phyloP scores from a whole-genome alignment of 169 alveolate species.

The Ichthyophthirius multifiliis region DNA sequence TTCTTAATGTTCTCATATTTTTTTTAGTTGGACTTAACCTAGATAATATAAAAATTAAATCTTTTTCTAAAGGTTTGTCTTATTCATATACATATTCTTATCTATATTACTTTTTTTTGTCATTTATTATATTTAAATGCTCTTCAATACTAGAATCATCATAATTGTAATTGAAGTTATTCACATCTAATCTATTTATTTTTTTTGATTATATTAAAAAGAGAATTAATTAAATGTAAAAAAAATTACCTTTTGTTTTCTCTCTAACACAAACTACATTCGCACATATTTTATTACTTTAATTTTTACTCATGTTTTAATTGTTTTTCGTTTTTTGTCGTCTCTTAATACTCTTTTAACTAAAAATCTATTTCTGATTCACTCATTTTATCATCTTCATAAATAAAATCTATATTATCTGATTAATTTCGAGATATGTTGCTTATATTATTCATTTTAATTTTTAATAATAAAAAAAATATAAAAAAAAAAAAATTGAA shows the following conservation, averaged over 20 bases:
- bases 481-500: no score
- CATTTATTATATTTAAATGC: background rate
- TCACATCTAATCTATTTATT: background rate
- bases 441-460: no score
- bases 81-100: background rate
- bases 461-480: no score
- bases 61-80: slow-evolving; percentile 4
- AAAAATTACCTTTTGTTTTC: background rate
- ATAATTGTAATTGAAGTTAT: background rate
- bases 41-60: background rate
- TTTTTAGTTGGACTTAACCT: background rate
- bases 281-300: background rate
- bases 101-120: background rate
- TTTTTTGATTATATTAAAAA: background rate
- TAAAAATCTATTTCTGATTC: no score
- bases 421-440: no score
- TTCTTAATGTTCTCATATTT: background rate
- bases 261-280: background rate
- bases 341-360: no score
- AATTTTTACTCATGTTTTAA: background rate
- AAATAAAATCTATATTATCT: no score
- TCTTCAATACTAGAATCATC: background rate
- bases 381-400: no score
- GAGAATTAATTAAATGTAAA: no score
- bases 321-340: no score